Conservation (phyloP, 78 protist species). For the Emiliania huxleyi region DNA sequence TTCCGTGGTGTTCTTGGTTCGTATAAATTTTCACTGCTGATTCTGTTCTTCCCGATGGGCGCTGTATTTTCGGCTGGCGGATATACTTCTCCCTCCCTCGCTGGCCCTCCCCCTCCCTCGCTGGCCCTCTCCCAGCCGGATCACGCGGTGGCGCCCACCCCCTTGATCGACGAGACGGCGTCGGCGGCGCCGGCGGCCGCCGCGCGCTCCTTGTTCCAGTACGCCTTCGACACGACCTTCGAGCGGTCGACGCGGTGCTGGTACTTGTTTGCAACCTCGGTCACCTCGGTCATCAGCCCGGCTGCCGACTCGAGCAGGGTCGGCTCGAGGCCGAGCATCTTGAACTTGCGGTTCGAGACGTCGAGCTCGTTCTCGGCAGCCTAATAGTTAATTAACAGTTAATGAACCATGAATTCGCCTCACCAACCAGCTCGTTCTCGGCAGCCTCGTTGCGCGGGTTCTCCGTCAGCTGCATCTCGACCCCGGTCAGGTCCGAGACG, state of each 20-base stretch:
- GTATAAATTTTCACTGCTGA: no score
- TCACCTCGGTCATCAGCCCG: constrained; percentile 33
- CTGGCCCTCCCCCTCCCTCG: no score
- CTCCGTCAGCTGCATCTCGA: background rate
- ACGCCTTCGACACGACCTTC: background rate
- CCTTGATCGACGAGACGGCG: background rate
- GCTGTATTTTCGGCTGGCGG: no score
- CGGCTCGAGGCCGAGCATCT: constrained; percentile 21
- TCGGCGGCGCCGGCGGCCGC: background rate
- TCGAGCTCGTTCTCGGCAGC: constrained; percentile 43
- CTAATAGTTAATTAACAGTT: background rate
- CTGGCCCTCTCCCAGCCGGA: no score
- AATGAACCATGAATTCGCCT: background rate
- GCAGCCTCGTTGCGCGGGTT: constrained; percentile 49
- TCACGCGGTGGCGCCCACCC: background rate
- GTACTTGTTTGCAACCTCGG: background rate
- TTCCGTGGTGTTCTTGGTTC: no score
- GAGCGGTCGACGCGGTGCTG: background rate
- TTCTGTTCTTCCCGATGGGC: no score
- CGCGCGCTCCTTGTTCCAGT: background rate
- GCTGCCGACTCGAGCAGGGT: constrained; percentile 2
- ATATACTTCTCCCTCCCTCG: no score
- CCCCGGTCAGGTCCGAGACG: constrained; percentile 15
- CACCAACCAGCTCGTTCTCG: constrained; percentile 18
- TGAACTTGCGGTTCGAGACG: constrained; percentile 28